These are phyloP conservation scores for Mycena sp. DNA, from an alignment of 1,284 basidiomycete genomes.

Conservation along the genomic window DNA sequence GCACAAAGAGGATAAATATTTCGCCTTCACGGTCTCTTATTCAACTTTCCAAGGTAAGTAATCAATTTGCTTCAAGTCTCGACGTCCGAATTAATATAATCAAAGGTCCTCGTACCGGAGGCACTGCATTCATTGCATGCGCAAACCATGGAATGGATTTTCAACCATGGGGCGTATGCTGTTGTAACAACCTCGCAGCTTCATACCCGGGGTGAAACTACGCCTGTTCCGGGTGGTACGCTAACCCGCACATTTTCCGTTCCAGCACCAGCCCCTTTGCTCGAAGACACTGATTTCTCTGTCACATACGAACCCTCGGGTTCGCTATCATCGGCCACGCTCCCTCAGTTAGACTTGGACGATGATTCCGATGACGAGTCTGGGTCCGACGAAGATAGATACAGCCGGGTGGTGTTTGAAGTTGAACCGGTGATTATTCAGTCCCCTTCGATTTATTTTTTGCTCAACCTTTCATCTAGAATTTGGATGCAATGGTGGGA, in stretches of 20 bases:
- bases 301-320: too few relatives aligned
- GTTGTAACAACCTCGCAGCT: conserved; percentile 11
- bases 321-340: too few relatives aligned
- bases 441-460: too few relatives aligned
- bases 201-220: not conserved
- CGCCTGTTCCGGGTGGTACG: not conserved
- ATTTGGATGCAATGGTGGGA: too few relatives aligned
- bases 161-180: not conserved
- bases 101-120: not conserved
- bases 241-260: not conserved
- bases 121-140: not conserved
- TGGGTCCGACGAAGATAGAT: not conserved
- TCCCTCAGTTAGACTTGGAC: not conserved
- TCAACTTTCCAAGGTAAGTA: conserved; percentile 1
- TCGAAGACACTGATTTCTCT: not conserved
- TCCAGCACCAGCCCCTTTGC: not conserved
- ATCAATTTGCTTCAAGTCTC: not conserved
- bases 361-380: not conserved
- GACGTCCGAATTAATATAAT: not conserved
- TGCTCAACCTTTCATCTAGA: too few relatives aligned
- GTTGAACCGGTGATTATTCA: too few relatives aligned
- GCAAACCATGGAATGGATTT: conserved; percentile 11
- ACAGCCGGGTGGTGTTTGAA: too few relatives aligned
- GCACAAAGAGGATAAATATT: conserved; percentile 5
- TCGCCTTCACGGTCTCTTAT: conserved; percentile 1